Evolutionary conservation across 257 asterid genomes (phyloP).

Genomic region (Solanum megistacrolobum): DNA sequence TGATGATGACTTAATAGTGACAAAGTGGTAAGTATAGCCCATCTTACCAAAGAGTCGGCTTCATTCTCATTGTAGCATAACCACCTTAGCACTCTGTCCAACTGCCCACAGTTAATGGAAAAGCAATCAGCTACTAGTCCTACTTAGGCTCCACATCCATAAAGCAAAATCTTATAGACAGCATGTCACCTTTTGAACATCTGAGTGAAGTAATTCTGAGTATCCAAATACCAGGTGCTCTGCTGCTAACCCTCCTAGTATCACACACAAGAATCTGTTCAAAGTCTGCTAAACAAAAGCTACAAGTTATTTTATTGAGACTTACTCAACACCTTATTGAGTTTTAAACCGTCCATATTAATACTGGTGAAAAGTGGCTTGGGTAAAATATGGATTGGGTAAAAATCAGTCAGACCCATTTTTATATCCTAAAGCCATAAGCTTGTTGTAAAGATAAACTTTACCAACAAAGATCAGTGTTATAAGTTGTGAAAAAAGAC

Average conservation of each 20-base stretch:
- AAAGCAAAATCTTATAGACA: background rate
- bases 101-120: conserved; percentile 17
- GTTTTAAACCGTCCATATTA: background rate
- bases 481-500: background rate
- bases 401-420: background rate
- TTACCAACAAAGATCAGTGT: background rate
- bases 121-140: background rate
- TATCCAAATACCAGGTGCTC: conserved; percentile 55
- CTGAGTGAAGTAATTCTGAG: conserved; percentile 62
- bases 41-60: conserved; percentile 21
- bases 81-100: conserved; percentile 44
- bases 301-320: background rate
- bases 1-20: conserved; percentile 24
- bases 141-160: background rate
- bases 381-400: background rate
- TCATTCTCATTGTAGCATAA: conserved; percentile 21
- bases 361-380: background rate
- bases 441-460: background rate
- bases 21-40: conserved; percentile 33
- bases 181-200: conserved; percentile 64
- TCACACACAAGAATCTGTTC: conserved; percentile 31
- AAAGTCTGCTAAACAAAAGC: conserved; percentile 21
- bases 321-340: background rate
- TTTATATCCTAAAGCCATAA: background rate
- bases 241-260: conserved; percentile 59